These are phyloP conservation scores for Mucor piriformis DNA, from an alignment of 371 early-diverging fungal species.

Conservation along the genomic window DNA sequence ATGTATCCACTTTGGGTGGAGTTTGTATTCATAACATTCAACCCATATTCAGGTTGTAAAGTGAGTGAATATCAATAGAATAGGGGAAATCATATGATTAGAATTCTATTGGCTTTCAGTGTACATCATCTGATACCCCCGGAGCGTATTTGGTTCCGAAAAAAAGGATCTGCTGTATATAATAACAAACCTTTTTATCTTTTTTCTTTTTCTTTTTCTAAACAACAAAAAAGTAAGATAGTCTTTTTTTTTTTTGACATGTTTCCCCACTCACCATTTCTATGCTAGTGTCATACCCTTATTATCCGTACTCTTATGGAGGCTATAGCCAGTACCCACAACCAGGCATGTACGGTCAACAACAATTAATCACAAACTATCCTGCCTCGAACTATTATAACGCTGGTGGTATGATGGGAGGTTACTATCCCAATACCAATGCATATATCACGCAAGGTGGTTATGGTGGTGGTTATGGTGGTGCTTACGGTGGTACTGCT, in stretches of 20 bases:
- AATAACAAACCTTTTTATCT: constrained; percentile 4
- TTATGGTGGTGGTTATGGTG: constrained; percentile 2
- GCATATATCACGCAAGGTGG: constrained; percentile 3
- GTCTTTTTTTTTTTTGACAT: too few relatives aligned
- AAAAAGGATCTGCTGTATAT: constrained; percentile 1
- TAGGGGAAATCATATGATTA: background rate
- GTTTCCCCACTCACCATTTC: too few relatives aligned
- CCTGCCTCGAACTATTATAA: constrained; percentile 8
- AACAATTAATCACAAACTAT: constrained; percentile 10
- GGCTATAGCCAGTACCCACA: constrained; percentile 3
- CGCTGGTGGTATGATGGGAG: constrained; percentile 2
- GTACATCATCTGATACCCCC: constrained; percentile 5
- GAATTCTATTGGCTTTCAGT: constrained; percentile 1
- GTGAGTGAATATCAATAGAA: too few relatives aligned
- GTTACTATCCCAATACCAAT: constrained; percentile 12
- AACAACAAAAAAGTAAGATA: constrained; percentile 5
- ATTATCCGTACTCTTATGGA: constrained; percentile 15
- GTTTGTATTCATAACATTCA: constrained; percentile 14
- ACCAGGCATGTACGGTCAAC: constrained; percentile 18
- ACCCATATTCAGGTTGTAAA: background rate
- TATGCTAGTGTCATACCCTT: constrained; percentile 14
- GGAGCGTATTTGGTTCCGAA: constrained; percentile 1
- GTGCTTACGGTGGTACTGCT: constrained; percentile 5
- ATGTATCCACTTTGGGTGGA: background rate
- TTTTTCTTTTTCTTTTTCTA: background rate